Base-by-base conservation (phyloP, 345 rosid genomes). In the Gossypium bickii region DNA sequence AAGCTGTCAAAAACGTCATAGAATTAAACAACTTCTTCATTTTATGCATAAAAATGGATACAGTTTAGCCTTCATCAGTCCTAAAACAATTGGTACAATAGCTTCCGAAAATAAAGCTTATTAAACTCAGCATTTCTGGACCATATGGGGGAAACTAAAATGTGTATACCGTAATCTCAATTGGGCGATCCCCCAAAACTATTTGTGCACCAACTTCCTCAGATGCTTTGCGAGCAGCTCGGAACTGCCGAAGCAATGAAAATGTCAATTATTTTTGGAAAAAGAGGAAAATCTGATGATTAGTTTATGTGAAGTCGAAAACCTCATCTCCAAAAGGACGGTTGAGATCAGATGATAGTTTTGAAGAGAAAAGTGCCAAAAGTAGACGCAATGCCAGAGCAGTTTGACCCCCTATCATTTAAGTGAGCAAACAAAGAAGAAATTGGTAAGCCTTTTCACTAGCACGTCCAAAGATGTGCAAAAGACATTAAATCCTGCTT, bases 281-380 rank as follows among this genome's bases (percentile, higher is more conserved):
- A 17, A 69, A 52, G 55, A 7, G 7, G 70, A 9, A 12, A n/a
- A 67, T 18, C 5, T 55, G 16, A 59, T 34, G 52, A 12, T 43
- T 25, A 24, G 2, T 70, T 52, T 52, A 41, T 70, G 55, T 18
- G 49, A 47, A 80, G 22, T 27, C 2, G 41, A 72, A 3, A 81
- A 89, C 98, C 96, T 92, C 98, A 67, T 92, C 93, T 0, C 99
- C 97, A 18, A 91, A 92, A 45, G 97, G 94, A 4, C 90, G 90
- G 74, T 84, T 83, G 73, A 80, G 82, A 77, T 86, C 87, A 15
- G 92, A 87, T 66, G 99, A 92, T 67, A 92, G 78, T 58, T 94
- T 89, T 0, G 94, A 92, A 12, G 99, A 89, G 87, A 92, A 92
- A 70, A 88, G 78, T 3, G 97, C 97, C 72, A 92, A 83, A 67